Conservation (phyloP, 306 rosid species). For the Glycine tomentella region DNA sequence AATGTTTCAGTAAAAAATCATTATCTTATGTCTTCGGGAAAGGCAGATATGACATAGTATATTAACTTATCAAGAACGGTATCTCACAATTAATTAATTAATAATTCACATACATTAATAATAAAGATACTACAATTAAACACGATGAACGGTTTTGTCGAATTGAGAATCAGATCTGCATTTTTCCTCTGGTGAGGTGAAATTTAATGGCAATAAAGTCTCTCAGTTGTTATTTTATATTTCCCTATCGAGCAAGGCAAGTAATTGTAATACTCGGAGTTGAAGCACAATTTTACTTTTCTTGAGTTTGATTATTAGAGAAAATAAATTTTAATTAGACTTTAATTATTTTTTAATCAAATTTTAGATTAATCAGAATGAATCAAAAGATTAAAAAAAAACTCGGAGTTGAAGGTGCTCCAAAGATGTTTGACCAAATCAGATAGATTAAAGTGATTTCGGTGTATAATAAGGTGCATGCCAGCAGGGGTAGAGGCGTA, state of each 20-base stretch:
- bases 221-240: not conserved
- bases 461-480: too few relatives aligned
- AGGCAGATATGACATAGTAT: slow-evolving; percentile 32
- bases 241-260: slow-evolving; percentile 34
- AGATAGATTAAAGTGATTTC: too few relatives aligned
- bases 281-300: too few relatives aligned
- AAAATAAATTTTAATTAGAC: too few relatives aligned
- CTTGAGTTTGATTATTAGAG: too few relatives aligned
- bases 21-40: slow-evolving; percentile 62
- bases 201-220: slow-evolving; percentile 30
- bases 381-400: too few relatives aligned
- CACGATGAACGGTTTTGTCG: too few relatives aligned
- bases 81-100: slow-evolving; percentile 47
- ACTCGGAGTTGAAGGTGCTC: not conserved
- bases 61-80: slow-evolving; percentile 41
- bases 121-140: not conserved
- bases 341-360: too few relatives aligned
- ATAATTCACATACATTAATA: slow-evolving; percentile 4
- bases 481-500: slow-evolving; percentile 27
- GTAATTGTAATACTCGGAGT: not conserved
- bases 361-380: too few relatives aligned
- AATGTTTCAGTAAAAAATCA: slow-evolving; percentile 25
- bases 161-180: slow-evolving; percentile 44
- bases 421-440: too few relatives aligned
- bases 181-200: not conserved